These are phyloP conservation scores for Jasminum sambac DNA, from an alignment of 257 asterid genomes.

Conservation along the genomic window DNA sequence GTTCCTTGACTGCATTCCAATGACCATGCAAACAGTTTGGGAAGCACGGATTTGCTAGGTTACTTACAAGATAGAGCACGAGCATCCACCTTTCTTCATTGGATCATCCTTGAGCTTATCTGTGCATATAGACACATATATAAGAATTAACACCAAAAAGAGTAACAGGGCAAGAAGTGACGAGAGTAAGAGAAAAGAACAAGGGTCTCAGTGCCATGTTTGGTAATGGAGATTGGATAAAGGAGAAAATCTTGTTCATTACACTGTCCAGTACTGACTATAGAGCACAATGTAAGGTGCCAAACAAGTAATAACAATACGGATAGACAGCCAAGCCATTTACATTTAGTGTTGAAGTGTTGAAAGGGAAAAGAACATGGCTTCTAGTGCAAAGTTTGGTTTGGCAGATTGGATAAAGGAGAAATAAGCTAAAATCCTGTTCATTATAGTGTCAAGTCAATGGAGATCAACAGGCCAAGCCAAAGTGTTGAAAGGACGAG, in stretches of 20 bases:
- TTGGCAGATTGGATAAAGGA: no score
- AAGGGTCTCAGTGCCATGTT: not conserved
- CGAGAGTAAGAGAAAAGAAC: not conserved
- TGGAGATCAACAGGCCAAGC: not conserved
- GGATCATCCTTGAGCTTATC: slow-evolving; percentile 66
- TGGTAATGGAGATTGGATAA: not conserved
- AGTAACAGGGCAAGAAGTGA: not conserved
- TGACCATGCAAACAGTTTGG: slow-evolving; percentile 32
- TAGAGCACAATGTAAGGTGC: not conserved
- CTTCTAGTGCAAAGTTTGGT: no score
- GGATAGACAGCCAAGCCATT: not conserved
- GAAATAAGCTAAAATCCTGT: no score
- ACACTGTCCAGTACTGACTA: not conserved
- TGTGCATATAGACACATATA: slow-evolving; percentile 24
- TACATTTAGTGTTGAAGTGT: no score
- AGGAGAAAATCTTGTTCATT: not conserved
- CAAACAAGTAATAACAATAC: not conserved
- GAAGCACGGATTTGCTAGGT: slow-evolving; percentile 14
- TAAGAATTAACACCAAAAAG: not conserved
- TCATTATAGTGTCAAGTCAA: no score
- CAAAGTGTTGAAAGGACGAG: not conserved
- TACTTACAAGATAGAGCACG: slow-evolving; percentile 61
- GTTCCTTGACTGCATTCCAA: slow-evolving; percentile 30
- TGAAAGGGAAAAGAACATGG: no score
- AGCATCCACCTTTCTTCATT: slow-evolving; percentile 62